Percentiles rank a stretch among this genome's conserved stretches.
phyloP scores from a whole-genome alignment of 192 early-diverging fungal species.

The Umbelopsis ramanniana region DNA sequence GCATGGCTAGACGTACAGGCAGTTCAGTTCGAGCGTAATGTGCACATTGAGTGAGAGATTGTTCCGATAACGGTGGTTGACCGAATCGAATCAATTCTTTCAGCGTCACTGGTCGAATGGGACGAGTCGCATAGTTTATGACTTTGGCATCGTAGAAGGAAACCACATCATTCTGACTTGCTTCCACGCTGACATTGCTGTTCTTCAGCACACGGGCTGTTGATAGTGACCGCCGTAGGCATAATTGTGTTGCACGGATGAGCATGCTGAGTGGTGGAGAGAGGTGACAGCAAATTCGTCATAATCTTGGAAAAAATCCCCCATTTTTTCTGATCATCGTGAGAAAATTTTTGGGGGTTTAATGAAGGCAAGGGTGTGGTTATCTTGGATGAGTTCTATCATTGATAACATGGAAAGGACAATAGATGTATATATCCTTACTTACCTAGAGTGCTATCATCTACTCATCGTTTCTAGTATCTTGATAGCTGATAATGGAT shows the following conservation, averaged over 20 bases:
- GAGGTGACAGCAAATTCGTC: neutral
- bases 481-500: no score
- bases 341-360: neutral
- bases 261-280: slow-evolving; percentile 10
- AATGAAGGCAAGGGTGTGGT: no score
- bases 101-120: slow-evolving; percentile 74
- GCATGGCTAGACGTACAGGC: slow-evolving; percentile 86
- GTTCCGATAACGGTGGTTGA: slow-evolving; percentile 59
- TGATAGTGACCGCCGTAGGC: neutral
- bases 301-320: no score
- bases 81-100: slow-evolving; percentile 78
- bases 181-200: neutral
- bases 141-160: slow-evolving; percentile 13
- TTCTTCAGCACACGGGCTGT: neutral
- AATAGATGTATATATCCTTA: no score
- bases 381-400: no score
- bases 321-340: slow-evolving; percentile 1
- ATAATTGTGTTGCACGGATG: neutral
- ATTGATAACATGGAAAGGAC: no score
- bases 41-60: slow-evolving; percentile 59
- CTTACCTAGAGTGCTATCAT: no score
- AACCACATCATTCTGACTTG: slow-evolving; percentile 15
- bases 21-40: slow-evolving; percentile 78
- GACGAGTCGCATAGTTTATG: slow-evolving; percentile 54
- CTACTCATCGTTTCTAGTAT: no score